Base-by-base conservation (phyloP, 495 filamentous ascomycete genomes). In the Apodospora peruviana region DNA sequence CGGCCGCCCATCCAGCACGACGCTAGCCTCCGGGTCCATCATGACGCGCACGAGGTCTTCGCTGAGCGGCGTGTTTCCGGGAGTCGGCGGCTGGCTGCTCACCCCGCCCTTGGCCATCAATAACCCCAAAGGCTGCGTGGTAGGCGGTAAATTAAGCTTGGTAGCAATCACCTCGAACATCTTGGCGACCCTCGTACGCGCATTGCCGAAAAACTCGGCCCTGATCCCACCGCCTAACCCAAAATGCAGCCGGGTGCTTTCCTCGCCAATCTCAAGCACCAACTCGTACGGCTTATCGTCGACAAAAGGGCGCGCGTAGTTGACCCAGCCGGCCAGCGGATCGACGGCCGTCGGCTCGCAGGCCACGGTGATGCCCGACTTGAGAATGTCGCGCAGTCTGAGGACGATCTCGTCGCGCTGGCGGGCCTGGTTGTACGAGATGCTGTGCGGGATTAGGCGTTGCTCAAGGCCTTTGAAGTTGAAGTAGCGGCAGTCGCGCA, bases 381-480 rank as follows among this genome's bases (percentile, higher is more conserved):
- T 89, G 21, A 89, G 79, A 8, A 98, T 79, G 55, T 98, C 89
- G 56, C 91, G 82, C 9, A 98, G 70, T 4, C 87, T 76, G 49
- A 98, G 75, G 25, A 84, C 67, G 20, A 98, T 96, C 67, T 98
- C 93, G 0, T 82, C 74, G 16, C 75, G 71, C 9, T 74, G 68
- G 2, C 82, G 77, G 20, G 77, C 67, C 23, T 84, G 79, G 52
- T 96, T 96, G 68, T 80, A 89, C 40, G 76, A 79, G 43, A 95
- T 87, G 23, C 80, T 65, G 59, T 91, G 85, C 1, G 86, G 79
- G 35, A 96, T 89, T 10, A 98, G 69, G 46, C 81, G 82, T 66
- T 98, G 91, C 65, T 96, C 93, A 0, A 96, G 64, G 0, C 90
- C 90, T 55, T 90, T 90, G 44, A 98, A 83, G 59, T 95, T 87